phyloP scores from a whole-genome alignment of 2,329 filamentous ascomycete genomes.

The Pseudogymnoascus sp. region DNA sequence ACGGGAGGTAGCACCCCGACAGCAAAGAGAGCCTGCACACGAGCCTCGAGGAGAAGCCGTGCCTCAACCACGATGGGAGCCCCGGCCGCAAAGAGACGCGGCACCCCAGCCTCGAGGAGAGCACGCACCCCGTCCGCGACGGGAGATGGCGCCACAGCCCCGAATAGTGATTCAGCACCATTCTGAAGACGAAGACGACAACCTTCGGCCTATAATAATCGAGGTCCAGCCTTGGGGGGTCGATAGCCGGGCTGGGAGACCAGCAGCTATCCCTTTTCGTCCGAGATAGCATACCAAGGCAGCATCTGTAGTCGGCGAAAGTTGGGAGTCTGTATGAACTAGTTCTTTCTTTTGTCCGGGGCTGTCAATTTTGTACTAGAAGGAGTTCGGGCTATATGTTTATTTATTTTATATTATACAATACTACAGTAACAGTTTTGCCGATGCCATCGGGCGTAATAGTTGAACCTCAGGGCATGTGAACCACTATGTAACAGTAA shows the following conservation, averaged over 20 bases:
- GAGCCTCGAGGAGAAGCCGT: no score
- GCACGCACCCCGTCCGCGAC: background rate
- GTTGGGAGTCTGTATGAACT: background rate
- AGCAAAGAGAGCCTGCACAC: background rate
- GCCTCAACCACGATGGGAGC: background rate
- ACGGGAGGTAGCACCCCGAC: background rate
- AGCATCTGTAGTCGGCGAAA: background rate
- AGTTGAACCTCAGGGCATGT: background rate
- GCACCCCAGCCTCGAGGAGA: background rate
- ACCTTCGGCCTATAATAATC: background rate
- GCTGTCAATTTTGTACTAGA: background rate
- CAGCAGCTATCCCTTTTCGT: background rate
- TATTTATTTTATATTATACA: background rate
- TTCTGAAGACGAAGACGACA: background rate
- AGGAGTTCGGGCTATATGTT: background rate
- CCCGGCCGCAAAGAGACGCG: background rate
- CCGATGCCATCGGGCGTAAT: background rate
- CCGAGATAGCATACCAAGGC: background rate
- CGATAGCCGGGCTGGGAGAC: background rate
- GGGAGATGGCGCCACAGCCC: background rate
- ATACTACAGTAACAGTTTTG: background rate
- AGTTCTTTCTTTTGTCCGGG: background rate
- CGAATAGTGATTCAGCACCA: background rate
- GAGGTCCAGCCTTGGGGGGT: background rate
- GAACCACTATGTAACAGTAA: background rate